phyloP scores from a whole-genome alignment of 2,329 filamentous ascomycete species.

The Trichoderma sp. region DNA sequence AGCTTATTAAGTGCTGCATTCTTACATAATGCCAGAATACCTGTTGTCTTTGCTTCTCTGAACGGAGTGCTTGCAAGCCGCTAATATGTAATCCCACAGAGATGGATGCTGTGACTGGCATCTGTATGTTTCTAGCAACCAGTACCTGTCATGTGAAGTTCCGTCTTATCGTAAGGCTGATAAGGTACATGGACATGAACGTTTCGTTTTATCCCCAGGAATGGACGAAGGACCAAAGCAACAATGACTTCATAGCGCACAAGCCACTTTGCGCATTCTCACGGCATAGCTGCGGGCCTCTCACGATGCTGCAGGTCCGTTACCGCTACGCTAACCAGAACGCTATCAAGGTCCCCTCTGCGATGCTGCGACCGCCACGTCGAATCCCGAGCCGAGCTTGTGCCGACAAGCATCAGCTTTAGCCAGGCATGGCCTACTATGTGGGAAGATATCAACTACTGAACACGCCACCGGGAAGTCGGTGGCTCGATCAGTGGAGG shows the following conservation, averaged over 20 bases:
- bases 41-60: not conserved
- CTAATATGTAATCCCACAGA: not conserved
- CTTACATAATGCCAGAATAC: not conserved
- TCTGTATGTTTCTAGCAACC: not conserved
- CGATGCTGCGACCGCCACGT: not conserved
- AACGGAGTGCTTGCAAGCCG: not conserved
- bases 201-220: not conserved
- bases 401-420: conserved; percentile 9
- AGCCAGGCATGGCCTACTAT: not conserved
- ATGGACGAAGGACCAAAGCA: not conserved
- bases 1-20: not conserved
- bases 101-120: not conserved
- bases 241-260: not conserved
- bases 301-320: not conserved
- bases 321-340: not conserved
- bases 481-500: conserved; percentile 22
- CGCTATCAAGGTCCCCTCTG: not conserved
- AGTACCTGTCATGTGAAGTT: not conserved
- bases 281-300: not conserved
- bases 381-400: conserved; percentile 11
- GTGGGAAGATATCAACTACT: conserved; percentile 18
- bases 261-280: not conserved
- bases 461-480: conserved; percentile 21
- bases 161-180: not conserved
- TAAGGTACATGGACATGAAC: not conserved